Conservation (phyloP, 352 stramenopile genomes). For the Pythium grandisporangium region DNA sequence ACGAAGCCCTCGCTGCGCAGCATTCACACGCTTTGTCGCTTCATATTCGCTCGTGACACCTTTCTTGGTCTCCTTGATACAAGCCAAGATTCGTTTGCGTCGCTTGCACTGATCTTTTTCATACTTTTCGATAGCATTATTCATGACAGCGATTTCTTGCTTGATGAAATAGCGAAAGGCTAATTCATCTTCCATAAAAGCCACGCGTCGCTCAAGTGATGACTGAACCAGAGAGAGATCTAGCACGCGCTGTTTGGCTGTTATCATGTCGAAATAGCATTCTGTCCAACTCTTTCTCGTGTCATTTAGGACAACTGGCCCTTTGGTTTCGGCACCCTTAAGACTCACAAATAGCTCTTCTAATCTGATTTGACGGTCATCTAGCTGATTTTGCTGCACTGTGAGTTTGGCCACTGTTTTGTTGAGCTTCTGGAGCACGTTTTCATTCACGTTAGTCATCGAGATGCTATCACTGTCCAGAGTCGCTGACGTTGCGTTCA, state of each 20-base stretch:
- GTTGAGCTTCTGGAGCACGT: conserved; percentile 7
- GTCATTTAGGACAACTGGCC: conserved; percentile 29
- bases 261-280: conserved; percentile 16
- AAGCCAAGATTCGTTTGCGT: conserved; percentile 16
- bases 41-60: conserved; percentile 14
- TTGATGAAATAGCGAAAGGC: conserved; percentile 1
- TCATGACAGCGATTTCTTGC: conserved; percentile 11
- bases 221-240: conserved; percentile 5
- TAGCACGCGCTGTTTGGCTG: conserved; percentile 11
- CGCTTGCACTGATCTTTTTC: conserved; percentile 28
- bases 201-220: conserved; percentile 6
- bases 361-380: conserved; percentile 16
- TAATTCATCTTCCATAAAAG: conserved; percentile 5
- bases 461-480: no score
- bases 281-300: conserved; percentile 18
- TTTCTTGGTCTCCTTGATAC: conserved; percentile 18
- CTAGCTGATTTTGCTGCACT: conserved; percentile 12
- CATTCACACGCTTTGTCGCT: conserved; percentile 5
- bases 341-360: conserved; percentile 19
- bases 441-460: conserved; percentile 4
- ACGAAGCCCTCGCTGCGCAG: conserved; percentile 1
- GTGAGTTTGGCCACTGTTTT: conserved; percentile 17
- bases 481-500: no score
- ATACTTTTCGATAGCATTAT: conserved; percentile 10
- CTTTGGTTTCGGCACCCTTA: conserved; percentile 19